Evolutionary conservation across 106 monocot genomes (phyloP).

Genomic region (Acorus calamus): DNA sequence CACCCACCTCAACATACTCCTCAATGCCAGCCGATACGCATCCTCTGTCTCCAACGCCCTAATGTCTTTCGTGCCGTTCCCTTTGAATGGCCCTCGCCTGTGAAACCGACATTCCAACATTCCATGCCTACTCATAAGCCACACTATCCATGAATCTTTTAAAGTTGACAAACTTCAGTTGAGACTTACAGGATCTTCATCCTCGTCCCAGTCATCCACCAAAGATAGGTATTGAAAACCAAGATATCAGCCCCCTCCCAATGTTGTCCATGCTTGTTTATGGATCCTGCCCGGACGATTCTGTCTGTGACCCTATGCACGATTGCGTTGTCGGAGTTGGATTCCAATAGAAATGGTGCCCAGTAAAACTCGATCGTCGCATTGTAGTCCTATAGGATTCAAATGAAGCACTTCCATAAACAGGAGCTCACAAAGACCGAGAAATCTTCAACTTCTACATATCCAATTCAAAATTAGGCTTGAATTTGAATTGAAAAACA

Average conservation of each 20-base stretch:
- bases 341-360: slow-evolving; percentile 92
- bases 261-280: slow-evolving; percentile 64
- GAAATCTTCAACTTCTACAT: slow-evolving; percentile 45
- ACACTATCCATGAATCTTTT: too few species aligned
- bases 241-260: slow-evolving; percentile 75
- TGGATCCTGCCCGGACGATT: slow-evolving; percentile 47
- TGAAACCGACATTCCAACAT: background rate
- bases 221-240: slow-evolving; percentile 81
- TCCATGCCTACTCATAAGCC: too few species aligned
- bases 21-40: slow-evolving; percentile 55
- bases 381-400: slow-evolving; percentile 53
- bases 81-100: slow-evolving; percentile 60
- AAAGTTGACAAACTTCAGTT: background rate
- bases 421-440: background rate
- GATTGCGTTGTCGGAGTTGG: slow-evolving; percentile 81
- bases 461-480: too few species aligned
- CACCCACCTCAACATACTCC: slow-evolving; percentile 67
- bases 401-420: background rate
- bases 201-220: slow-evolving; percentile 85
- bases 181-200: slow-evolving; percentile 74
- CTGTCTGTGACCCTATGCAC: slow-evolving; percentile 59
- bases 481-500: too few species aligned
- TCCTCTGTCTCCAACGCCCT: slow-evolving; percentile 54
- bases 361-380: slow-evolving; percentile 95
- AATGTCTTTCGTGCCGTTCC: slow-evolving; percentile 46